Evolutionary conservation across 257 asterid genomes (phyloP), one percentile per base, ranked within the genome.

Genomic region (Solanum corneliomulleri): DNA sequence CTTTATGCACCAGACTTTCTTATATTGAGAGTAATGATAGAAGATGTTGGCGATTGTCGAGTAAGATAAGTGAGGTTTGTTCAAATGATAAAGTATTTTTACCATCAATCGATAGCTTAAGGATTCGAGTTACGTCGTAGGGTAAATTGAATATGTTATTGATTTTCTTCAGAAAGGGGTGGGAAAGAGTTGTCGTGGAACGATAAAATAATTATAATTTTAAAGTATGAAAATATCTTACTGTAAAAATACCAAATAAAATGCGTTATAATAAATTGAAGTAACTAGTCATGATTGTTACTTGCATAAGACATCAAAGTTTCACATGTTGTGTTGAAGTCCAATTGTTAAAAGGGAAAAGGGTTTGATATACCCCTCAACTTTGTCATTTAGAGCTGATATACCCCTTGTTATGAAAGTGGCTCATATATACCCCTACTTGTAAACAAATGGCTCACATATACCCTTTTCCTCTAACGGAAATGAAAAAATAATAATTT

Each of bases 61-160:
- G 15, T 10, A 1, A 20, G 20, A 27, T 5, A 68, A 27, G 10
- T 25, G 9, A 27, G 21, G 11, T 0, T 27, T 64, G 71, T 5
- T 64, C 4, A 64, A 64, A 27, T 64, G 18, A 1, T 64, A 11
- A 0, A 56, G n/a, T 0, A 18, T 56, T 56, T 18, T 56, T 18
- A 1, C 0, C 4, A 56, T 56, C 0, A 56, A 18, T 0, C n/a
- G 0, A 0, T 56, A 56, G 4, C 0, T 56, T 18, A 9, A 11
- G 18, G 9, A 11, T 64, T 68, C 6, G 2, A 68, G 75, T 68
- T 21, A 68, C 4, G 4, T 1, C 3, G 1, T 0, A 68, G 11
- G 29, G 3, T 60, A 21, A 9, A 0, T 23, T 60, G 6, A 3
- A 25, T 23, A 23, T 21, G 9, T n/a, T 18, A 23, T n/a, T 62